These are phyloP conservation scores for Hordeum pubiflorum DNA, from an alignment of 202 grass and related monocot genomes.

Conservation along the genomic window DNA sequence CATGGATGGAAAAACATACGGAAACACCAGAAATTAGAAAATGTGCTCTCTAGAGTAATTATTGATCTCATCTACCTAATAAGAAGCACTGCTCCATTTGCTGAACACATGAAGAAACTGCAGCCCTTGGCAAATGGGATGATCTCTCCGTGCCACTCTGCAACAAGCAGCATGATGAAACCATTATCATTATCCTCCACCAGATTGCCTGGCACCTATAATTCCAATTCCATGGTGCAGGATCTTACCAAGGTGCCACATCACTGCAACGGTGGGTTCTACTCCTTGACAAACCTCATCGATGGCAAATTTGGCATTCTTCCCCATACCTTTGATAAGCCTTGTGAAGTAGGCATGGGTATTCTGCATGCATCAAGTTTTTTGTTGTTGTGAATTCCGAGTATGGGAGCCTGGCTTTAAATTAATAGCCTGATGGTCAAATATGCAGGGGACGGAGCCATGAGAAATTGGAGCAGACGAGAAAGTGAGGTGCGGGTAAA, in stretches of 20 bases:
- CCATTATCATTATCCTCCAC: not conserved
- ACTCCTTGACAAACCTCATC: slow-evolving; percentile 54
- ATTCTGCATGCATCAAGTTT: slow-evolving; percentile 30
- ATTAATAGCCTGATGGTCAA: not conserved
- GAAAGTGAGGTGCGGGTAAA: not conserved
- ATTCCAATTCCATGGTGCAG: slow-evolving; percentile 10
- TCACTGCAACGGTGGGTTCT: slow-evolving; percentile 36
- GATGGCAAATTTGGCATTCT: slow-evolving; percentile 51
- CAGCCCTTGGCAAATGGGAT: slow-evolving; percentile 78
- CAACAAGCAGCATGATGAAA: slow-evolving; percentile 1
- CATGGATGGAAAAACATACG: not conserved
- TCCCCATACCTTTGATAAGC: slow-evolving; percentile 67
- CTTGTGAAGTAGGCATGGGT: slow-evolving; percentile 39
- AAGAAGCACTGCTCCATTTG: slow-evolving; percentile 32
- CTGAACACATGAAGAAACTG: slow-evolving; percentile 64
- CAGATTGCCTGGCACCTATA: not conserved
- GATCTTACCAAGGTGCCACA: slow-evolving; percentile 84
- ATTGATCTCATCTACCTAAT: slow-evolving; percentile 50
- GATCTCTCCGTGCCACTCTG: slow-evolving; percentile 71
- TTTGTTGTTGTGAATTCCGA: not conserved
- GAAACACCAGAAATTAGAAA: not conserved
- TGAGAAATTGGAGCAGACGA: slow-evolving; percentile 20
- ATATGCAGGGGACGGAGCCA: not conserved
- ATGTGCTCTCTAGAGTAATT: not conserved
- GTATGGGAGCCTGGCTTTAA: not conserved